Conservation (phyloP, 805 yeast species). For the Wickerhamiella domercqiae region DNA sequence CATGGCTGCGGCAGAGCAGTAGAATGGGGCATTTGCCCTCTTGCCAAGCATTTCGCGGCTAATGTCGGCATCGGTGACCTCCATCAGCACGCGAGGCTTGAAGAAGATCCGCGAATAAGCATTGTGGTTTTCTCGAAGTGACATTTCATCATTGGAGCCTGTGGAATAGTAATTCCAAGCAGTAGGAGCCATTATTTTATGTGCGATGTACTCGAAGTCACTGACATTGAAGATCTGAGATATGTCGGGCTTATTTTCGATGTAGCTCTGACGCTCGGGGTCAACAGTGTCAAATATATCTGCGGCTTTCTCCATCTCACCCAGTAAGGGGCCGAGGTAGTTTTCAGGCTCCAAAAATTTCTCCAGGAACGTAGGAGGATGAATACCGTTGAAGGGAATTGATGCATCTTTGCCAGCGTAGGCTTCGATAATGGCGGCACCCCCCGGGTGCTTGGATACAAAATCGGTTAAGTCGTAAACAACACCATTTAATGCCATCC, state of each 20-base stretch:
- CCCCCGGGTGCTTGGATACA: conserved; percentile 44
- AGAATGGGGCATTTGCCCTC: conserved; percentile 61
- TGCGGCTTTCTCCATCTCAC: conserved; percentile 17
- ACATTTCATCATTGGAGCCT: conserved; percentile 82
- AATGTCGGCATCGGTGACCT: conserved; percentile 54
- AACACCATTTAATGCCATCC: conserved; percentile 68
- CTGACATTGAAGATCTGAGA: conserved; percentile 54
- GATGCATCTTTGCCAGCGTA: conserved; percentile 67
- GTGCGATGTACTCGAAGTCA: conserved; percentile 78
- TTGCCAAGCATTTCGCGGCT: conserved; percentile 63
- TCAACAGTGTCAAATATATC: conserved; percentile 23
- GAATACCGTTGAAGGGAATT: conserved; percentile 69
- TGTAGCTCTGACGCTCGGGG: conserved; percentile 21
- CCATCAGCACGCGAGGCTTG: conserved; percentile 72
- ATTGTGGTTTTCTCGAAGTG: conserved; percentile 73
- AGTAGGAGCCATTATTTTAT: conserved; percentile 51
- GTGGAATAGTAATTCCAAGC: conserved; percentile 90
- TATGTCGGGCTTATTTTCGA: conserved; percentile 44
- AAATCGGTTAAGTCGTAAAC: conserved; percentile 63
- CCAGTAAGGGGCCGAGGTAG: conserved; percentile 38
- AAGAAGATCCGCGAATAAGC: conserved; percentile 79
- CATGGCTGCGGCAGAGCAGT: conserved; percentile 77
- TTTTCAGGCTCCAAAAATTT: conserved; percentile 42
- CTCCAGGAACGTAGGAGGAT: conserved; percentile 67
- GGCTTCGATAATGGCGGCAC: conserved; percentile 36